Evolutionary conservation across 1,284 basidiomycete species (phyloP).

Genomic region (Xanthoconium separans): DNA sequence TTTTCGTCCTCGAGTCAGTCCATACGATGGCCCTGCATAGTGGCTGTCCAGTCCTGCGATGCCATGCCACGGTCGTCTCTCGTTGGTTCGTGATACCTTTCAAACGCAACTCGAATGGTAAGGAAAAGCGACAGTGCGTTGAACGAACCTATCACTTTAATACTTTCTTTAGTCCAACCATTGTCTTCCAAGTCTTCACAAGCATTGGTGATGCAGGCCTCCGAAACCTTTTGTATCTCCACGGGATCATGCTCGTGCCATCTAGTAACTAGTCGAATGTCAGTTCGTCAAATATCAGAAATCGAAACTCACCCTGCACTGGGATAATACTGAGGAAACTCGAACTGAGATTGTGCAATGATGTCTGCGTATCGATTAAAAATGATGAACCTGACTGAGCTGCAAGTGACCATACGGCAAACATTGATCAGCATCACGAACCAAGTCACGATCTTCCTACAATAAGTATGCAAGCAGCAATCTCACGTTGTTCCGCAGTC

Average conservation of each 20-base stretch:
- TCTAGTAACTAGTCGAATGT: constrained; percentile 35
- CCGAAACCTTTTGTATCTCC: constrained; percentile 80
- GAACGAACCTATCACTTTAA: constrained; percentile 87
- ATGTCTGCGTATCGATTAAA: constrained; percentile 91
- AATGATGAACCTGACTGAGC: constrained; percentile 92
- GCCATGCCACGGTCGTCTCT: constrained; percentile 96
- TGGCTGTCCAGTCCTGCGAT: constrained; percentile 84
- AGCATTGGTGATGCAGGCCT: constrained; percentile 77
- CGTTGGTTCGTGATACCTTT: constrained; percentile 96
- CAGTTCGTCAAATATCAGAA: not conserved
- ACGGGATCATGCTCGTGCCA: constrained; percentile 96
- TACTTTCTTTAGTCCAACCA: constrained; percentile 74
- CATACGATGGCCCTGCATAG: constrained; percentile 93
- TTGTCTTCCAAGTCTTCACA: constrained; percentile 70
- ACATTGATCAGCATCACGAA: constrained; percentile 3
- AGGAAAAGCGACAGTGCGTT: constrained; percentile 6
- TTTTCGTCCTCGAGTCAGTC: constrained; percentile 91
- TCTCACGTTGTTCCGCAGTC: constrained; percentile 93
- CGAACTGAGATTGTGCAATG: constrained; percentile 83
- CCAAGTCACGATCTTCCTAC: not conserved
- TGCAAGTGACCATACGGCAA: constrained; percentile 36
- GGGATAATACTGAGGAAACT: constrained; percentile 91
- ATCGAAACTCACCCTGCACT: constrained; percentile 67
- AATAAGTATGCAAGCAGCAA: not conserved
- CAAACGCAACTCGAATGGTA: not conserved